Evolutionary conservation across 2,329 filamentous ascomycete species (phyloP), one percentile per base, ranked within the genome.

Genomic region (Claviceps sp.): DNA sequence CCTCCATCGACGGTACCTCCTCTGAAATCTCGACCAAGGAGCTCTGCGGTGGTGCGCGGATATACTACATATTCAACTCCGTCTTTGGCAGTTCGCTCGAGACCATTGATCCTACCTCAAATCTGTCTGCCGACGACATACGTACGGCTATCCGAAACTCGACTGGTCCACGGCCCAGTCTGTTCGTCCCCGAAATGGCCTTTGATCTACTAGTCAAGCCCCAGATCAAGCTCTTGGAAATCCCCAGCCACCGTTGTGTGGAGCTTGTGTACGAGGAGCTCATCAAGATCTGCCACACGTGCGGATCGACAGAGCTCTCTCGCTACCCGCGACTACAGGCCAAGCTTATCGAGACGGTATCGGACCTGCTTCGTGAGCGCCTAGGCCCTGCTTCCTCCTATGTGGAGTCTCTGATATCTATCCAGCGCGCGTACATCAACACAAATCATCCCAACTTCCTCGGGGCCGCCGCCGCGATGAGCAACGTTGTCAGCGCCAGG

Each of bases 51-150:
- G 90, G 90, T 64, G 90, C 90, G 46, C 82, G 91, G 54, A 96
- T 97, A 63, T 97, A 97, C 72, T 96, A 97, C 71, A 96, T 97
- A 59, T 97, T 96, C 77, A 97, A 97, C 71, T 95, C 90, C 5
- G 91, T 97, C 44, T 98, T 97, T 68, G 93, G 93, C 53, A 96
- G 91, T 68, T 94, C 91, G 20, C 75, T 98, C 49, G 93, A 98
- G 66, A 86, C 89, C 22, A 95, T 98, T 59, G 91, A 98, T 61
- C 93, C 93, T 4, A 98, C 91, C 2, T 88, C 85, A 47, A 98
- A 98, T 63, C 82, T 98, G 54, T 93, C 93, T 6, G 87, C 91
- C 14, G 80, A 91, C 47, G 93, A 98, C 65, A 98, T 98, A 58
- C 81, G 93, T 65, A 98, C 93, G 13, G 93, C 93, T 4, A 98